Evolutionary conservation across 2,329 filamentous ascomycete species (phyloP), one percentile per base, ranked within the genome.

Genomic region (Penicillium janthinellum): DNA sequence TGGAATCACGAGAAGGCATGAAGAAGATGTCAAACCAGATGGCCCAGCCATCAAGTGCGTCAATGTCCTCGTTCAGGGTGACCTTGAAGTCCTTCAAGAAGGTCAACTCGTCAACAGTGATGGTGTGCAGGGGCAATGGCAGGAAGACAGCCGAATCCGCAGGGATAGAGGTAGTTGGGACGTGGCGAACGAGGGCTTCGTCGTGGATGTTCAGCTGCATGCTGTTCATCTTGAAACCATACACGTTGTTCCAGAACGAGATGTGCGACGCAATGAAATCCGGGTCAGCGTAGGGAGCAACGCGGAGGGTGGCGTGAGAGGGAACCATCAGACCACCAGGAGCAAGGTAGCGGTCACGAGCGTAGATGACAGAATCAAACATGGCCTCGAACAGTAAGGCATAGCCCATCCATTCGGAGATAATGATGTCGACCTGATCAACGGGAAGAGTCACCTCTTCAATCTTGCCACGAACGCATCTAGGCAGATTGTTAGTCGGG

Each of bases 331-430:
- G 82, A 15, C 93, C 93, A 57, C 86, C 88, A 0, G 89, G 86
- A 60, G 85, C 87, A 25, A 98, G 86, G 75, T 96, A 97, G 67
- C 86, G 87, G 77, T 98, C 93, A 62, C 93, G 85, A 45, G 94
- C 94, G 71, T 87, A 94, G 53, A 98, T 83, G 22, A 98, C 91
- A 51, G 91, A 96, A 64, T 95, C 92, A 31, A 98, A 86, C 93
- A 98, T 98, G 57, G 92, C 92, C 78, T 98, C 93, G 75, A 96
- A 98, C 5, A 97, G 84, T 17, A 97, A 84, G 64, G 89, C 91
- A 74, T 98, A 98, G 34, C 93, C 93, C 93, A 98, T 98, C 93
- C 93, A 98, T 76, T 98, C 93, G 60, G 91, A 96, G 61, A 98
- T 89, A 72, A 98, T 96, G 70, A 98, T 89, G 77, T 98, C 94